phyloP scores from a whole-genome alignment of 2,329 filamentous ascomycete genomes.

The Amauroascus niger region DNA sequence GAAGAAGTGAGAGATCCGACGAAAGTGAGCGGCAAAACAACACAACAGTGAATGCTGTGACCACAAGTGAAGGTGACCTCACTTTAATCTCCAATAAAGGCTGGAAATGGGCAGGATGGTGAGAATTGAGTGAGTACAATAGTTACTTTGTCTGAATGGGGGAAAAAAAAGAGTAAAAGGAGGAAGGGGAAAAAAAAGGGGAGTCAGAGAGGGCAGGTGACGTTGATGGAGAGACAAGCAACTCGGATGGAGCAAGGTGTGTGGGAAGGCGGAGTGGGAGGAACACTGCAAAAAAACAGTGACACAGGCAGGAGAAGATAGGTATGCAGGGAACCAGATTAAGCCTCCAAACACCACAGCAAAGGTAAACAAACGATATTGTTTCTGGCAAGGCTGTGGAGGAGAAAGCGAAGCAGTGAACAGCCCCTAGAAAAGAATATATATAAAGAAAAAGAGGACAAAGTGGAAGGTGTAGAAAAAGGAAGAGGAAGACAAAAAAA shows the following conservation, averaged over 20 bases:
- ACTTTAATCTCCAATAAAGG: slow-evolving; percentile 1
- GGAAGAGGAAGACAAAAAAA: slow-evolving; percentile 17
- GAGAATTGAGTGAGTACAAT: slow-evolving; percentile 3
- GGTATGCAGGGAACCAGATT: slow-evolving; percentile 12
- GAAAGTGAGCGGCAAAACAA: slow-evolving; percentile 5
- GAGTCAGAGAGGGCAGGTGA: slow-evolving; percentile 9
- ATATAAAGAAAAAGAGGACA: slow-evolving; percentile 2
- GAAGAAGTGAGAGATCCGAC: slow-evolving; percentile 15
- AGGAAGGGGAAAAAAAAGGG: slow-evolving; percentile 1
- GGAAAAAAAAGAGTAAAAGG: slow-evolving; percentile 1
- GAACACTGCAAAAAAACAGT: slow-evolving; percentile 11
- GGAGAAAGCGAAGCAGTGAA: neutral
- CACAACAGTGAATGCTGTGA: slow-evolving; percentile 10
- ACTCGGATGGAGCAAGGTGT: slow-evolving; percentile 20
- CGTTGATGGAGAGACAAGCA: slow-evolving; percentile 13
- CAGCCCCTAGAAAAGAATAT: neutral
- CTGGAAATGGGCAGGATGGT: neutral
- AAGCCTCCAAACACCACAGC: slow-evolving; percentile 8
- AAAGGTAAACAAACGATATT: neutral
- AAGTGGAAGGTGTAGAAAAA: slow-evolving; percentile 14
- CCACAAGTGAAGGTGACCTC: slow-evolving; percentile 2
- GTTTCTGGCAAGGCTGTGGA: neutral
- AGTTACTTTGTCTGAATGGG: neutral
- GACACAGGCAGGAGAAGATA: slow-evolving; percentile 10
- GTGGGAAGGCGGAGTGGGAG: slow-evolving; percentile 15